Percentiles rank a stretch among this genome's conserved stretches.
phyloP scores from a whole-genome alignment of 768 basidiomycete genomes.

The Lentinula sp. region DNA sequence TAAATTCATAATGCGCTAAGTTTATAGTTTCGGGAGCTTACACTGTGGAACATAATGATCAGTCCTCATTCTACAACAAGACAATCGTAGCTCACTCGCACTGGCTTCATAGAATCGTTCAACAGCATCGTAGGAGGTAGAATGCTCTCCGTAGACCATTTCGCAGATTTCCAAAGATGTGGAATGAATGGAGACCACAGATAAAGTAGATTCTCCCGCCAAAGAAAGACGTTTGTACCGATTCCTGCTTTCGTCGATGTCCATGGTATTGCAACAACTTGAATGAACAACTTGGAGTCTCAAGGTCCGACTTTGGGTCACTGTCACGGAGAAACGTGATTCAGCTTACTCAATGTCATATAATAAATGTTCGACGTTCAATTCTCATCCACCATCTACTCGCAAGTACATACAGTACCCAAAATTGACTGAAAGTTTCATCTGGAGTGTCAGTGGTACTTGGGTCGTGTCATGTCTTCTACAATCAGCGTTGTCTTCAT shows the following conservation, averaged over 20 bases:
- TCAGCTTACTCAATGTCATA: too few species aligned
- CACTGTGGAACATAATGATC: slow-evolving; percentile 22
- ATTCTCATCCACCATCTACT: too few species aligned
- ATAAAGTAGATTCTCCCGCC: neutral
- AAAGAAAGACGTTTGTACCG: neutral
- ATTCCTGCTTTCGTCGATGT: neutral
- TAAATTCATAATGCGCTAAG: slow-evolving; percentile 7
- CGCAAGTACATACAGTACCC: too few species aligned
- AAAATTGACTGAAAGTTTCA: too few species aligned
- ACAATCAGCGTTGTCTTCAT: too few species aligned
- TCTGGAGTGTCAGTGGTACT: neutral
- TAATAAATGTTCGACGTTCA: too few species aligned
- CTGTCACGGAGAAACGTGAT: neutral
- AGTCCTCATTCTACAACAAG: slow-evolving; percentile 11
- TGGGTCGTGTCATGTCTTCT: too few species aligned
- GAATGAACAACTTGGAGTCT: too few species aligned
- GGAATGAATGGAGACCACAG: slow-evolving; percentile 35
- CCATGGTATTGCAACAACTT: neutral
- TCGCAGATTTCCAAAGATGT: slow-evolving; percentile 67
- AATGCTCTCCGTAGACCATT: slow-evolving; percentile 57
- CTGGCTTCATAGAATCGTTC: slow-evolving; percentile 66
- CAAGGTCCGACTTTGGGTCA: neutral
- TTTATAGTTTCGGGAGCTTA: slow-evolving; percentile 21
- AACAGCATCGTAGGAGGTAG: slow-evolving; percentile 44
- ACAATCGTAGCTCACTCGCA: slow-evolving; percentile 45